Conservation (phyloP, 1,284 basidiomycete genomes). For the Thelephora terrestris region DNA sequence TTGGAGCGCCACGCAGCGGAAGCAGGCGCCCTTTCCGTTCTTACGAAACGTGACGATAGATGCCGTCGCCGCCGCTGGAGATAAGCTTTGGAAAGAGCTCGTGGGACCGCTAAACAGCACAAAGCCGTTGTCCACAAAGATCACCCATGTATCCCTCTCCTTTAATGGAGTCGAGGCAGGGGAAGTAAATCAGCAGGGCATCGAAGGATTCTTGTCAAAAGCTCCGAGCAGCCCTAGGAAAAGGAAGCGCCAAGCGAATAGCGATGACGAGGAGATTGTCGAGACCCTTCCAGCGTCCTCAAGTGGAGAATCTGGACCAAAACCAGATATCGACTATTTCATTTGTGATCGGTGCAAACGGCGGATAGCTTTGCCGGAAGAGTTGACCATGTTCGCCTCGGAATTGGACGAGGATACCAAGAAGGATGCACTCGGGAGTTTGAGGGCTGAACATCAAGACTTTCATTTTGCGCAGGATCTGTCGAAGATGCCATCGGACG, state of each 20-base stretch:
- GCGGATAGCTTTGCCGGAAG: conserved; percentile 25
- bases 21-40: conserved; percentile 81
- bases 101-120: conserved; percentile 36
- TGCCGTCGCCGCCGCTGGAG: conserved; percentile 66
- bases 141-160: conserved; percentile 67
- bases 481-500: conserved; percentile 22
- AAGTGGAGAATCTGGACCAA: neutral
- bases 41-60: conserved; percentile 65
- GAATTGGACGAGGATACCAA: conserved; percentile 16
- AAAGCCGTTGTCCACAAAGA: conserved; percentile 25
- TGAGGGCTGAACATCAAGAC: conserved; percentile 73
- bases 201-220: conserved; percentile 72
- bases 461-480: conserved; percentile 80
- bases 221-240: conserved; percentile 12
- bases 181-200: conserved; percentile 77
- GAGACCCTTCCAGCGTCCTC: neutral
- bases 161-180: conserved; percentile 78
- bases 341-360: conserved; percentile 46
- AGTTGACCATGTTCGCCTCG: conserved; percentile 12
- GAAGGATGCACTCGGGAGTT: conserved; percentile 31
- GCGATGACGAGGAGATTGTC: neutral
- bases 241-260: conserved; percentile 2
- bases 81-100: conserved; percentile 84
- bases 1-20: conserved; percentile 59
- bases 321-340: conserved; percentile 22